Evolutionary conservation across 1,139 yeast species (phyloP), one percentile per base, ranked within the genome.

Genomic region (Chernovozyma aurita): DNA sequence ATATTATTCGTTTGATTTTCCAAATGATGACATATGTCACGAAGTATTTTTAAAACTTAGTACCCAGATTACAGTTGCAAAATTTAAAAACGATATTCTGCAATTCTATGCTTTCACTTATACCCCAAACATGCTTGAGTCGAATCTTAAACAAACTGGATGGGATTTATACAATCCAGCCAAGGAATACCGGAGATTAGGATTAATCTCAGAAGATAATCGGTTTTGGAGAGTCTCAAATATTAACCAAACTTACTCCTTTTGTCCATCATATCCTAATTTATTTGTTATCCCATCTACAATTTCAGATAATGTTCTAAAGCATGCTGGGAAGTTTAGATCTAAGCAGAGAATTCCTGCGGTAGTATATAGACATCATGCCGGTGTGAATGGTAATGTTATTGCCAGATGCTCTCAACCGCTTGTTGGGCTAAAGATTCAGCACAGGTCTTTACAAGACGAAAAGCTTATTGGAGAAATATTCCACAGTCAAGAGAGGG

Each of bases 351-450:
- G 98, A 44, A 75, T 92, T 6, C 97, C 98, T 0, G 85, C 80
- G 0, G 63, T 92, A 30, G 77, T 90, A 1, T 92, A 88, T 56
- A 81, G 75, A 49, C 88, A 88, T 55, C 59, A 75, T 37, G 50
- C 50, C 4, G 58, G 60, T 16, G 63, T 70, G 34, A 86, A 85
- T 53, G 80, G 80, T 1, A 83, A 95, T 51, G 76, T 92, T 2
- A 88, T 92, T 22, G 83, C 94, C 0, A 66, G 98, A 41, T 86
- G 96, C 49, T 73, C 97, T 1, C 98, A 92, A 59, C 98, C 98
- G 0, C 63, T 92, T 50, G 94, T 90, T 2, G 98, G 98, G 0
- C 51, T 92, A 18, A 88, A 87, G 42, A 44, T 69, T 15, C 95
- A 90, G 54, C 80, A 81, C 46, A 65, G 97, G 32, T 87, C 95